Conservation (phyloP, 257 asterid genomes). For the Rhazya stricta region DNA sequence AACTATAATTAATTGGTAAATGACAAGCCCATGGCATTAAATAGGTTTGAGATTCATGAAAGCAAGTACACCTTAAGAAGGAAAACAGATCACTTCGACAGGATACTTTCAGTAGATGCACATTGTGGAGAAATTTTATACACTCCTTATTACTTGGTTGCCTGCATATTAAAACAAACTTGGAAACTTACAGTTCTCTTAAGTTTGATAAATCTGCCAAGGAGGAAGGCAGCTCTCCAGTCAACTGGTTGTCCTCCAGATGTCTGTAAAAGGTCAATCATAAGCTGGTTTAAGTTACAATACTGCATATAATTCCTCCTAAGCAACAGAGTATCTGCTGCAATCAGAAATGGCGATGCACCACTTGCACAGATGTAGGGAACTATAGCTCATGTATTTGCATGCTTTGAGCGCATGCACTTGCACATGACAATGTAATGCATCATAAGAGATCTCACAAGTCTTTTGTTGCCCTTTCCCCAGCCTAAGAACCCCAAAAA, state of each 20-base stretch:
- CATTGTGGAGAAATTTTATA: not conserved
- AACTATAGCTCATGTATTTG: not conserved
- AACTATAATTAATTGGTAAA: not conserved
- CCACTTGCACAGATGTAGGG: not conserved
- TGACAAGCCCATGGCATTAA: not conserved
- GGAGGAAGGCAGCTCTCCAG: slow-evolving; percentile 70
- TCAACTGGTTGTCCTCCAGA: slow-evolving; percentile 72
- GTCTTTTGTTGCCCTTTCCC: not conserved
- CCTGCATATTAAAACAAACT: not conserved
- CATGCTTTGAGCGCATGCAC: not conserved
- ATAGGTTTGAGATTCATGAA: not conserved
- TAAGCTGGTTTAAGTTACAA: slow-evolving; percentile 12
- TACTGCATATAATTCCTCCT: not conserved
- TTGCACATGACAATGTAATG: not conserved
- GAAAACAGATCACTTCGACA: not conserved
- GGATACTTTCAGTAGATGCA: not conserved
- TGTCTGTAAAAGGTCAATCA: slow-evolving; percentile 50
- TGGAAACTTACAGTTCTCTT: slow-evolving; percentile 78
- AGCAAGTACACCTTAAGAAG: not conserved
- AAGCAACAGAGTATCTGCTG: not conserved
- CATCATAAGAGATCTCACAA: not conserved
- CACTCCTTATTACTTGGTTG: not conserved
- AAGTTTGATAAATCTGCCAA: slow-evolving; percentile 57
- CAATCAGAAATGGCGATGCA: not conserved
- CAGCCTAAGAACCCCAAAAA: not conserved